Conservation (phyloP, 345 rosid species). For the Noccaea bulbosa region DNA sequence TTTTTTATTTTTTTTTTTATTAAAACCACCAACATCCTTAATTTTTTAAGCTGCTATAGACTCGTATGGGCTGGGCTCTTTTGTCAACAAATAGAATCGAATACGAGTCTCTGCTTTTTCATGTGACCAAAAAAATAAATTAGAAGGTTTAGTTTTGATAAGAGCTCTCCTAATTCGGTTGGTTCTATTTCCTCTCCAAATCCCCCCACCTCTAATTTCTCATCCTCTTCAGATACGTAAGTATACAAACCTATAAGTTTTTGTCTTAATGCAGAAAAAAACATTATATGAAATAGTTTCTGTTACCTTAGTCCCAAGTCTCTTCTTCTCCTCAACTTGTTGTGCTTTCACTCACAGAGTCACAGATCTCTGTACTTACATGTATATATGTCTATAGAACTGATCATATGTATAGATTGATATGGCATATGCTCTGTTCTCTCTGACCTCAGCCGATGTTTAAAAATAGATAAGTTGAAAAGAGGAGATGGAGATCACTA, state of each 20-base stretch:
- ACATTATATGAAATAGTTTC: conserved; percentile 13
- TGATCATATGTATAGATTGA: conserved; percentile 3
- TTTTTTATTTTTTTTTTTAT: too few relatives aligned
- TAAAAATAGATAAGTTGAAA: background rate
- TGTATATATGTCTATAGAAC: background rate
- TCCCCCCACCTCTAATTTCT: too few relatives aligned
- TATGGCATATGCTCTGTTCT: background rate
- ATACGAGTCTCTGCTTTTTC: background rate
- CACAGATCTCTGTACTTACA: conserved; percentile 4
- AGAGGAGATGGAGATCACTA: conserved; percentile 66
- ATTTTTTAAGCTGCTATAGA: too few relatives aligned
- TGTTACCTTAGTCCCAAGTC: conserved; percentile 7
- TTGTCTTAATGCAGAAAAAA: conserved; percentile 18
- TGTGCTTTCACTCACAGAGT: conserved; percentile 21
- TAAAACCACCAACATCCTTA: background rate
- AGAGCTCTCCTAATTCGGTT: conserved; percentile 22
- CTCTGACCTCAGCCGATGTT: background rate
- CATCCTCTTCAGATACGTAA: conserved; percentile 5
- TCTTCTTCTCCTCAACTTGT: conserved; percentile 15
- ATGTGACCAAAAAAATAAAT: background rate
- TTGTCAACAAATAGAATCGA: too few relatives aligned
- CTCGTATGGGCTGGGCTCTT: too few relatives aligned
- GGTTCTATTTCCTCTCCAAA: too few relatives aligned
- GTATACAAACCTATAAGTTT: conserved; percentile 6
- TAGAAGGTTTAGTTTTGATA: conserved; percentile 19